phyloP scores from a whole-genome alignment of 2,329 filamentous ascomycete genomes.

The Daldinia sp. region DNA sequence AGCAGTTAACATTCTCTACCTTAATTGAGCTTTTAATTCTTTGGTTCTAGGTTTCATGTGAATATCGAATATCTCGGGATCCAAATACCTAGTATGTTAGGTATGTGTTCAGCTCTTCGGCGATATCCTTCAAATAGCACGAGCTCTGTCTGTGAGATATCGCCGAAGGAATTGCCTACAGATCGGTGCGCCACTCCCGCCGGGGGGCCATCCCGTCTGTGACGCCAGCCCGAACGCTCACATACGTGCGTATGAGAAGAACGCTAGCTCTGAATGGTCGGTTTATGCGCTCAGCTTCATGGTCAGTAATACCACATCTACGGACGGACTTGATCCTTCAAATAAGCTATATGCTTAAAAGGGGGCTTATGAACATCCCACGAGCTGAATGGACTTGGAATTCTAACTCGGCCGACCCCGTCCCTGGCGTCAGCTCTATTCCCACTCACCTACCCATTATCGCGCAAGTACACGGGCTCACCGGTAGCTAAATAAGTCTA shows the following conservation, averaged over 20 bases:
- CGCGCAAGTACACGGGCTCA: conserved; percentile 15
- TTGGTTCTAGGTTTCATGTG: conserved; percentile 21
- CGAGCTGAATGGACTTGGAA: conserved; percentile 31
- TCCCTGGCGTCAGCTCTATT: conserved; percentile 32
- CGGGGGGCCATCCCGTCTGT: conserved; percentile 30
- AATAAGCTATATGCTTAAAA: conserved; percentile 2
- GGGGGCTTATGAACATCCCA: conserved; percentile 12
- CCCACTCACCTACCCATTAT: conserved; percentile 5
- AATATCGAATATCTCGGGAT: conserved; percentile 17
- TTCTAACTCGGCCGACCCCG: conserved; percentile 17
- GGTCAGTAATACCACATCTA: conserved; percentile 15
- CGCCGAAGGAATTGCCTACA: conserved; percentile 39
- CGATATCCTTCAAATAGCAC: conserved; percentile 9
- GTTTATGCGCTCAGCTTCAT: conserved; percentile 22
- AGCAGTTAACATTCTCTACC: conserved; percentile 12
- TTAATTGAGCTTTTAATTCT: neutral
- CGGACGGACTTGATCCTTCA: conserved; percentile 8
- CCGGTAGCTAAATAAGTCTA: conserved; percentile 10
- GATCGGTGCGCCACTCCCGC: conserved; percentile 41
- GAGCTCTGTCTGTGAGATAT: conserved; percentile 30
- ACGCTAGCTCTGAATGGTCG: conserved; percentile 1
- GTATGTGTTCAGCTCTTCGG: conserved; percentile 15
- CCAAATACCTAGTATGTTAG: conserved; percentile 2
- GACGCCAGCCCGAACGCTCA: conserved; percentile 26
- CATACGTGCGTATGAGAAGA: conserved; percentile 23